Conservation (phyloP, 169 alveolate species). For the Theileria annulata region DNA sequence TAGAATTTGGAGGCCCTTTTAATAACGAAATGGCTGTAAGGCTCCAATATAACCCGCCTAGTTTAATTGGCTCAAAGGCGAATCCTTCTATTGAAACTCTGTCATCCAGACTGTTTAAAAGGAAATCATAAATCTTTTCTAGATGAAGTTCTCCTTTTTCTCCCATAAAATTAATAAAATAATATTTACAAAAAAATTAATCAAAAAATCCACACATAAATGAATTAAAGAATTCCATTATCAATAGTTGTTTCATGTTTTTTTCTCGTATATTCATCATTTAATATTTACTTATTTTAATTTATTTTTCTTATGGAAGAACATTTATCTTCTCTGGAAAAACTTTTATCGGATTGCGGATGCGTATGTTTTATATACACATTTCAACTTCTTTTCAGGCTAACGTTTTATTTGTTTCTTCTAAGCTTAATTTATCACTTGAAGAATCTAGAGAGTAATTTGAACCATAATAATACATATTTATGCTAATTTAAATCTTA, state of each 20-base stretch:
- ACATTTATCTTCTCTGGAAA: not conserved
- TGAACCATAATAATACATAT: not conserved
- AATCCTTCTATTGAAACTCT: constrained; percentile 70
- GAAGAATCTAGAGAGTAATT: constrained; percentile 39
- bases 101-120: constrained; percentile 47
- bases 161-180: constrained; percentile 5
- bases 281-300: not conserved
- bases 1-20: constrained; percentile 48
- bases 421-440: constrained; percentile 19
- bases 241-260: too few species aligned
- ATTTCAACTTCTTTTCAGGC: constrained; percentile 25
- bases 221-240: not conserved
- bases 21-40: constrained; percentile 69
- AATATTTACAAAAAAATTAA: not conserved
- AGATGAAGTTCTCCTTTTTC: not conserved
- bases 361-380: constrained; percentile 32
- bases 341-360: constrained; percentile 37
- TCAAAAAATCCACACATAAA: not conserved
- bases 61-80: constrained; percentile 72
- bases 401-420: constrained; percentile 21
- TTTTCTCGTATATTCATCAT: not conserved
- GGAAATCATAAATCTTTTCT: constrained; percentile 51
- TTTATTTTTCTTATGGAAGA: not conserved
- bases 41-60: constrained; percentile 75
- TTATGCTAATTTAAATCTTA: not conserved